Evolutionary conservation across 352 stramenopile genomes (phyloP), one percentile per base, ranked within the genome.

Genomic region (Phytophthora fragariae): DNA sequence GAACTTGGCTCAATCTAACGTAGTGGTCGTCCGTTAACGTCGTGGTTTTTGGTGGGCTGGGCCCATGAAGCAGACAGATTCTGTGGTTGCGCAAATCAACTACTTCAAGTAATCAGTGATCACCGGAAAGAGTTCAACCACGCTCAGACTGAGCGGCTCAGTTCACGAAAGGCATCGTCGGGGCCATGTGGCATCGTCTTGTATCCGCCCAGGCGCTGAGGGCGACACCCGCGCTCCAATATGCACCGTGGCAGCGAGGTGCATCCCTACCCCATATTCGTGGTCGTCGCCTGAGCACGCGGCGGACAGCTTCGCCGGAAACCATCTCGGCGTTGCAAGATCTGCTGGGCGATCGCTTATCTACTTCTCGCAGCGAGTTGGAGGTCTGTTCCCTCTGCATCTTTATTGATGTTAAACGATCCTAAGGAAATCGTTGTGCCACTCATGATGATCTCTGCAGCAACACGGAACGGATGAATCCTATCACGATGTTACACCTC

Each of bases 401-500:
- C 8, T 1, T 54, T 10, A 9, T 50, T 14, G 8, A 15, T 54
- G 47, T 54, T 29, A 54, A 54, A 54, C 47, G 19, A 54, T 3
- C n/a, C 10, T 14, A 49, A 17, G 41, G 41, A 14, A 14, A 19
- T 17, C 7, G 11, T 33, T 33, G 27, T 44, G 29, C 11, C 9
- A n/a, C 56, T 12, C 17, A 24, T 50, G 3, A 27, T 35, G 39
- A 15, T n/a, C 73, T 49, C 49, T 72, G 17, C 19, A 76, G 76
- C 84, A 93, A 69, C 94, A 98, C 70, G 93, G 92, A 5, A 82
- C 78, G 35, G 92, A 97, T 49, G 93, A 98, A 78, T 97, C 88
- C 17, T 94, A 97, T 76, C 95, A 98, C 80, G 77, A 82, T 4
- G 80, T 84, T 3, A 70, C 77, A n/a, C 82, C 89, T n/a, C 94